These are phyloP conservation scores for Penicillium vulpinum DNA, from an alignment of 2,329 filamentous ascomycete species.

Conservation along the genomic window DNA sequence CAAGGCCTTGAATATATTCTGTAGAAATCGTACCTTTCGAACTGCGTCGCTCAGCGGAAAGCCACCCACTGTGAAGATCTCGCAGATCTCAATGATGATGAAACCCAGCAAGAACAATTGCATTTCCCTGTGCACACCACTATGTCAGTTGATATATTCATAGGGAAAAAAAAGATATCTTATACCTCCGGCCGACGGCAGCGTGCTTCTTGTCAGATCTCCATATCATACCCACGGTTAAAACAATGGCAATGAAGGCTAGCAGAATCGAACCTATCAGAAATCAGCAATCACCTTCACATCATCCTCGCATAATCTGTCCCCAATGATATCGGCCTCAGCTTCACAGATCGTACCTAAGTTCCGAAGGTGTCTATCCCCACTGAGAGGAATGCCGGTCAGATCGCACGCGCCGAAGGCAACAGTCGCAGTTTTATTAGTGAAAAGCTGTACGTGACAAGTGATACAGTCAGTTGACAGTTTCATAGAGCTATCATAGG, in stretches of 20 bases:
- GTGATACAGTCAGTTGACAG: slow-evolving; percentile 18
- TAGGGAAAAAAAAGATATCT: neutral
- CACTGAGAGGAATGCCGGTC: slow-evolving; percentile 70
- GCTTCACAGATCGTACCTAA: slow-evolving; percentile 60
- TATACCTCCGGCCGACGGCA: slow-evolving; percentile 86
- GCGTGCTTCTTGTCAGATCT: slow-evolving; percentile 87
- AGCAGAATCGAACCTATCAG: slow-evolving; percentile 79
- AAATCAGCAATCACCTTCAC: slow-evolving; percentile 14
- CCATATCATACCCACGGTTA: slow-evolving; percentile 68
- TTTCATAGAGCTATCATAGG: slow-evolving; percentile 1
- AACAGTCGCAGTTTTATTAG: slow-evolving; percentile 59
- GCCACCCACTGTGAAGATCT: slow-evolving; percentile 92
- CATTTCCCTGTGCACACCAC: slow-evolving; percentile 71
- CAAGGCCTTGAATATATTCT: neutral
- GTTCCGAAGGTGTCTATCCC: slow-evolving; percentile 71
- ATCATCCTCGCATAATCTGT: neutral
- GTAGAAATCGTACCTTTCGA: slow-evolving; percentile 60
- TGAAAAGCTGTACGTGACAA: slow-evolving; percentile 59
- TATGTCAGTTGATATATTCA: slow-evolving; percentile 14
- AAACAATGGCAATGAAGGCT: slow-evolving; percentile 71
- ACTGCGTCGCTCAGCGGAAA: slow-evolving; percentile 73
- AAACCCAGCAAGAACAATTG: slow-evolving; percentile 88
- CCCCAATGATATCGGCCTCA: neutral
- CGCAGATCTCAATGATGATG: slow-evolving; percentile 85
- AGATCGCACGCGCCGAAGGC: slow-evolving; percentile 71